Evolutionary conservation across 495 filamentous ascomycete genomes (phyloP).

Genomic region (Pyronema omphalodes): DNA sequence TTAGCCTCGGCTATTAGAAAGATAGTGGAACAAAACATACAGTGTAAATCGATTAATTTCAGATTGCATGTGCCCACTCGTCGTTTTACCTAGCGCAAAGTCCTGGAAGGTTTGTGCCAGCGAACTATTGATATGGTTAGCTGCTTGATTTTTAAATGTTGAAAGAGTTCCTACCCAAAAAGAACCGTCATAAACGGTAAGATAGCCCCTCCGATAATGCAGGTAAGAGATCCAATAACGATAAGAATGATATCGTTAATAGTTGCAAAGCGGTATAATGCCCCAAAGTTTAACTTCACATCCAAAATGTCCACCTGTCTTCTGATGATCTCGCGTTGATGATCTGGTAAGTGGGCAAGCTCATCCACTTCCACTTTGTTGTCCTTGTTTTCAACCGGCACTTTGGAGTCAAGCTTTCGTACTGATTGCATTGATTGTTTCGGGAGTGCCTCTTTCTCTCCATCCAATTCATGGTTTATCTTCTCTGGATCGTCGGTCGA

Average conservation of each 20-base stretch:
- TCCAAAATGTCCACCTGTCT: slow-evolving; percentile 51
- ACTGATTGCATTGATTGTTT: neutral
- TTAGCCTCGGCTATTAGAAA: neutral
- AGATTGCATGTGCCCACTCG: slow-evolving; percentile 37
- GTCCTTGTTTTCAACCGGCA: neutral
- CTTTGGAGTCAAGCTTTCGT: neutral
- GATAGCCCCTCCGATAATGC: slow-evolving; percentile 63
- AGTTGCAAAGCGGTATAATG: slow-evolving; percentile 65
- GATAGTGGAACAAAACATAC: slow-evolving; percentile 3
- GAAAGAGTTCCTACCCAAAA: slow-evolving; percentile 14
- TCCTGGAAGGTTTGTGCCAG: slow-evolving; percentile 53
- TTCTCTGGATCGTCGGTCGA: neutral
- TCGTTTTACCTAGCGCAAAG: slow-evolving; percentile 34
- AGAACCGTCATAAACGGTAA: slow-evolving; percentile 71
- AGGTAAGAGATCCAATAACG: slow-evolving; percentile 40
- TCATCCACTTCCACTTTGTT: slow-evolving; percentile 25
- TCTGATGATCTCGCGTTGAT: slow-evolving; percentile 49
- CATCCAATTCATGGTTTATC: neutral
- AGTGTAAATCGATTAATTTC: slow-evolving; percentile 48
- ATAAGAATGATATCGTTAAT: slow-evolving; percentile 58
- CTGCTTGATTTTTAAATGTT: slow-evolving; percentile 26
- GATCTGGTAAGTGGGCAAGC: slow-evolving; percentile 37
- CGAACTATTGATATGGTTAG: slow-evolving; percentile 42
- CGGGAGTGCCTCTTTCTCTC: neutral
- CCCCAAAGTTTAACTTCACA: slow-evolving; percentile 44